Evolutionary conservation across 768 basidiomycete genomes (phyloP).

Genomic region (Tylopilus rubrobrunneus): DNA sequence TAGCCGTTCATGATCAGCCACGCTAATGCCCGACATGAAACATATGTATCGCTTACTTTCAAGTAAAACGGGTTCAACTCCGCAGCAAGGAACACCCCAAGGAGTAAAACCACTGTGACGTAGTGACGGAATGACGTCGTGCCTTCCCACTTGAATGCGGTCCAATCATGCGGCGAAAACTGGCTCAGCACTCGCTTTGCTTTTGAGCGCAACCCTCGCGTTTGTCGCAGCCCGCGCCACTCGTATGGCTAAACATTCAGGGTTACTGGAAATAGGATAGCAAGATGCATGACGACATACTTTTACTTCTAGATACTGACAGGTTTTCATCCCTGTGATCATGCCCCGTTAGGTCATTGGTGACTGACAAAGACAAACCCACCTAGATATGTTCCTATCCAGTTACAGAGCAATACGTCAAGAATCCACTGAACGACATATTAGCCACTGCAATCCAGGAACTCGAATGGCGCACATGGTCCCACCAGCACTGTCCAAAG

Average conservation of each 20-base stretch:
- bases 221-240: constrained; percentile 81
- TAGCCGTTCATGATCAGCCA: constrained; percentile 34
- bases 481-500: constrained; percentile 78
- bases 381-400: constrained; percentile 84
- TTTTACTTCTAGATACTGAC: constrained; percentile 86
- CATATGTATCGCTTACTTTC: constrained; percentile 47
- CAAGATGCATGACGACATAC: constrained; percentile 32
- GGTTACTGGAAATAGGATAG: not conserved
- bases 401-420: constrained; percentile 84
- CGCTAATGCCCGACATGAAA: constrained; percentile 17
- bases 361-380: constrained; percentile 17
- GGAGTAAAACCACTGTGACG: constrained; percentile 66
- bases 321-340: constrained; percentile 73
- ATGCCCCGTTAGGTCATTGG: constrained; percentile 14
- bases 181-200: constrained; percentile 77
- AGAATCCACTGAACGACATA: constrained; percentile 64
- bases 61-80: constrained; percentile 88
- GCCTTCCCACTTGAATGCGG: constrained; percentile 82
- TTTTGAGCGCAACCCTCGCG: constrained; percentile 72
- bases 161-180: constrained; percentile 86
- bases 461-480: constrained; percentile 57
- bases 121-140: constrained; percentile 76
- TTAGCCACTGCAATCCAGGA: constrained; percentile 9
- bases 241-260: constrained; percentile 60
- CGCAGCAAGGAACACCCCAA: constrained; percentile 77